Evolutionary conservation across 495 filamentous ascomycete genomes (phyloP), one percentile per base, ranked within the genome.

Genomic region (Chaetomium tenue): DNA sequence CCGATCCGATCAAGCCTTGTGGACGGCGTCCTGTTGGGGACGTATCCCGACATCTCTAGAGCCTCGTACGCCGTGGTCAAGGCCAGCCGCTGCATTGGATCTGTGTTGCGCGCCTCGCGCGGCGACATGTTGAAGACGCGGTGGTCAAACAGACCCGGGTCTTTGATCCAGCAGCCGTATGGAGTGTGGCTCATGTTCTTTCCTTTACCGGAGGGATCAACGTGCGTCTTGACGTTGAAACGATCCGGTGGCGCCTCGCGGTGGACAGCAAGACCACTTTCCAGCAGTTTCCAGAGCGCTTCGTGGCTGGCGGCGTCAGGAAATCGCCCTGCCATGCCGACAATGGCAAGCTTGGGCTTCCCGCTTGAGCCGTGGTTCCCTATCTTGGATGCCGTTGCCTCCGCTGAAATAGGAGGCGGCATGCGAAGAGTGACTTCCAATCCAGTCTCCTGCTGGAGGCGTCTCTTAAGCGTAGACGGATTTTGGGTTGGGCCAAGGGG

Each of bases 61-160:
- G 93, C 93, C 70, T 96, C 92, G 66, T 95, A 96, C 0, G 91
- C 91, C 23, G 90, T 95, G 5, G 88, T 84, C 40, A 97, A 76
- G 1, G 90, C 90, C 69, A 96, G 81, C 47, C 93, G 84, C 73
- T 95, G 92, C 78, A 92, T 92, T 0, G 93, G 93, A 73, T 97
- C 93, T 0, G 91, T 92, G 67, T 95, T 90, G 51, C 84, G 81
- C 7, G 93, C 93, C 78, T 97, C 93, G 64, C 92, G 89, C 2
- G 92, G 92, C 18, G 93, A 97, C 87, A 97, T 95, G 76, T 92
- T 95, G 86, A 97, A 97, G 77, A 96, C 96, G 0, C 87, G 82
- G 37, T 90, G 86, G 61, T 97, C 93, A 71, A 97, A 97, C 30
- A 89, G 76, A 12, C 90, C 90, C 0, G 92, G 90, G 57, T 96